phyloP scores from a whole-genome alignment of 192 early-diverging fungal species.

The Thamnidium elegans region DNA sequence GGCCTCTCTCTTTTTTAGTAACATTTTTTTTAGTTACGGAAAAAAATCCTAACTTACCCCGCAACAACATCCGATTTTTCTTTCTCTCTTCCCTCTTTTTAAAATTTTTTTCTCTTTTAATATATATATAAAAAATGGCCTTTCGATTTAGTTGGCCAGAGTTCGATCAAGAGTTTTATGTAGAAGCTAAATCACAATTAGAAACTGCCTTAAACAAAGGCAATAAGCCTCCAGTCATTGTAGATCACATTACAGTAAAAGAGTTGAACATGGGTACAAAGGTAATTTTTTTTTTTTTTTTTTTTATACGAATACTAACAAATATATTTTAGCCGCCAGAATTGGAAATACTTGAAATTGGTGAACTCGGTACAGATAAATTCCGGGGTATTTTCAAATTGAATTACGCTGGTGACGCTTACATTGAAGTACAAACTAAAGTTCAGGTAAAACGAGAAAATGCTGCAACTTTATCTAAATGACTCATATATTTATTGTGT shows the following conservation, averaged over 20 bases:
- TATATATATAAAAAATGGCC: slow-evolving; percentile 58
- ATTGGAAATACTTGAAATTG: slow-evolving; percentile 96
- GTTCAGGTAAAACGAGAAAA: slow-evolving; percentile 67
- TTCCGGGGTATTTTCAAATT: slow-evolving; percentile 97
- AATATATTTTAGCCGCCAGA: slow-evolving; percentile 73
- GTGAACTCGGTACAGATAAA: slow-evolving; percentile 89
- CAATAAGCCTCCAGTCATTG: slow-evolving; percentile 89
- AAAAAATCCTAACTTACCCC: too few species aligned
- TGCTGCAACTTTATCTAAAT: not conserved
- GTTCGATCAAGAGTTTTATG: slow-evolving; percentile 85
- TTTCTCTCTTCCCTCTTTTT: too few species aligned
- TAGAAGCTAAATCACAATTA: slow-evolving; percentile 81
- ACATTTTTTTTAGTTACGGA: too few species aligned
- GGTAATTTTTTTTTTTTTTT: slow-evolving; percentile 34
- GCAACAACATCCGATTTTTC: too few species aligned
- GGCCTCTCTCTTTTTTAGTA: too few species aligned
- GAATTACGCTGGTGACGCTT: slow-evolving; percentile 90
- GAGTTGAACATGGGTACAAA: slow-evolving; percentile 94
- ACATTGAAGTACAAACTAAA: slow-evolving; percentile 86
- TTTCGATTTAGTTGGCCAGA: slow-evolving; percentile 97
- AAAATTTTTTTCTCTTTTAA: too few species aligned
- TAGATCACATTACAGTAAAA: slow-evolving; percentile 87
- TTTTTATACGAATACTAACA: too few species aligned
- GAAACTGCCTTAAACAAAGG: slow-evolving; percentile 92
- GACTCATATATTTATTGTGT: not conserved